phyloP scores from a whole-genome alignment of 2,329 filamentous ascomycete genomes.

The Leptographium procerum region DNA sequence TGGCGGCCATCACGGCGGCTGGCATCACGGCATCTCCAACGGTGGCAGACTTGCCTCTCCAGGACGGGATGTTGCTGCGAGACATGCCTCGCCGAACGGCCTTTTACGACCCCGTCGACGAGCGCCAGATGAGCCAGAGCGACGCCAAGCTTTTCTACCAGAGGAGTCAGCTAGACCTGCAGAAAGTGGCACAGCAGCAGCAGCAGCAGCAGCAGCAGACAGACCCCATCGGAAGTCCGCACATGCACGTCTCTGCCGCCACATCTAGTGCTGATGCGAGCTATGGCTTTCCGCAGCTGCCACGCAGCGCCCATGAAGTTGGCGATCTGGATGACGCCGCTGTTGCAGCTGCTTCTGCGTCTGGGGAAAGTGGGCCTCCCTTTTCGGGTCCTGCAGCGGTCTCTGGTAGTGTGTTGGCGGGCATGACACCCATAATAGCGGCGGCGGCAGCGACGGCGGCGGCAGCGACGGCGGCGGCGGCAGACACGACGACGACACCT shows the following conservation, averaged over 20 bases:
- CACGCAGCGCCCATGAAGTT: background rate
- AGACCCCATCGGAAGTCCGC: slow-evolving; percentile 23
- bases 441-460: background rate
- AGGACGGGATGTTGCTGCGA: slow-evolving; percentile 48
- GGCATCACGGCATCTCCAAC: background rate
- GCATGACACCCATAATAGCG: background rate
- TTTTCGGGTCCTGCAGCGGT: background rate
- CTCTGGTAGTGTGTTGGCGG: background rate
- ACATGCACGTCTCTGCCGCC: background rate
- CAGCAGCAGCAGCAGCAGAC: slow-evolving; percentile 21
- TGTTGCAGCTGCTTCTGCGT: background rate
- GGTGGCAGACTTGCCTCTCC: slow-evolving; percentile 17
- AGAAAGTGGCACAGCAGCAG: slow-evolving; percentile 24
- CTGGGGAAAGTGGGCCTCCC: background rate
- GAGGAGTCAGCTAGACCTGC: slow-evolving; percentile 58
- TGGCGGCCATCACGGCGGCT: background rate
- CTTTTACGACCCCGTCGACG: slow-evolving; percentile 85
- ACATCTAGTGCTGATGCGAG: background rate
- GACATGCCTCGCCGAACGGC: slow-evolving; percentile 62
- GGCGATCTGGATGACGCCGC: background rate
- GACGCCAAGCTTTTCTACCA: slow-evolving; percentile 97
- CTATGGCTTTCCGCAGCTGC: background rate
- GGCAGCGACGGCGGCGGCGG: background rate
- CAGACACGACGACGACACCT: background rate
- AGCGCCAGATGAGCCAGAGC: slow-evolving; percentile 87